Evolutionary conservation across 169 alveolate species (phyloP), one percentile per base, ranked within the genome.

Genomic region (Plasmodium vinckei): DNA sequence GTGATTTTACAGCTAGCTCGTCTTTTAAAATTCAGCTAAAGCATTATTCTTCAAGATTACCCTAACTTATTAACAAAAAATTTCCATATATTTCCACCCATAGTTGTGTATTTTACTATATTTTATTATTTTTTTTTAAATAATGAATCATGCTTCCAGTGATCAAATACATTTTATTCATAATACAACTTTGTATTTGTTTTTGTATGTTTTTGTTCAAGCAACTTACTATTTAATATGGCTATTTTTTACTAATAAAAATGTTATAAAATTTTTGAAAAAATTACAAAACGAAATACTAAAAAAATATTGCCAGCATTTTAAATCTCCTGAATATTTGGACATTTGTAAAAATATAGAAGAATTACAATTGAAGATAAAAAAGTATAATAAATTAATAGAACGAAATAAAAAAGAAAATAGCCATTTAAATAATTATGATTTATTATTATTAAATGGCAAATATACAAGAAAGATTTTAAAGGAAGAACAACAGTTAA

Each of bases 401-500:
- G 89, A 77, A 0, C 61, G 54, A 39, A 77, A 77, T 77, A 77
- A 77, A 63, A 64, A 77, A 15, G 13, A 15, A 44, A 77, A 77
- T 57, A 63, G 65, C n/a, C 73, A 77, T 64, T 63, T 77, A 69
- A 77, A 49, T 51, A 77, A 39, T 17, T 77, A 77, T 51, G 89
- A 77, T 56, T 49, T 77, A 46, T 64, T 77, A 77, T 49, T 77
- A 77, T 64, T 77, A 23, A 77, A 77, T 77, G 89, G 89, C 23
- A 77, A 77, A n/a, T 77, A 57, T 64, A 77, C 89, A 42, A 77
- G 89, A 57, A 77, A 64, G 9, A 17, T 77, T 77, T 51, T 77
- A 15, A 77, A 77, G 46, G 89, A 77, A 64, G 60, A 77, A 49
- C 63, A 77, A 46, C 51, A 64, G n/a, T 51, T 77, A n/a, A 53